Base-by-base conservation (phyloP, 164 flowering plant genomes). In the Vitis cinerea region DNA sequence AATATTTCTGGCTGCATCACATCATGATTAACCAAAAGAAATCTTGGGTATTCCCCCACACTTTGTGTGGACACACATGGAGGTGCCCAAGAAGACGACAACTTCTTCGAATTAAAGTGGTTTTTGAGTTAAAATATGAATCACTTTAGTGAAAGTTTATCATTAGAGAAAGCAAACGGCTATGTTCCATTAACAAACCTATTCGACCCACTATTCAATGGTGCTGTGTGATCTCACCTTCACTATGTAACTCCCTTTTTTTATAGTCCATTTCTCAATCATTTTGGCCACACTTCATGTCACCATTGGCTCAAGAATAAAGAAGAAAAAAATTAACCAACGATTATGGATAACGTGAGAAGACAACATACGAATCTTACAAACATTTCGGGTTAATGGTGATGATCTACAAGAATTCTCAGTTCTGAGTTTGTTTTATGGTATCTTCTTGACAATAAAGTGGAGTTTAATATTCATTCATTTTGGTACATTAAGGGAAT, bases 151-250 rank as follows among this genome's bases (percentile, higher is more conserved):
- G 27, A 58, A 59, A 50, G 58, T 71, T 37, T 37, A 64, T 60
- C 4, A 59, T 10, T 17, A 48, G 14, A 57, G 50, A 65, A 64
- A 65, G 72, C 27, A 60, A 29, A 58, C 54, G 70, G 53, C 63
- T 51, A 62, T 11, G 2, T 15, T 23, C 27, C 27, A 23, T 23
- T 23, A 23, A 23, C 27, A 23, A 23, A 23, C 27, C 61, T 59
- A 55, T 70, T 54, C 4, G 61, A 54, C 15, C 49, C 57, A 61
- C 61, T 66, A 17, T 53, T 54, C 13, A 37, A 50, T 67, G 63
- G 54, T 67, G 71, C 12, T 19, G 17, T 61, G 29, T 75, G 74
- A 75, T 71, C 71, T 71, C 78, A 71, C 66, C 71, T 19, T 66
- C 73, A 66, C 63, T 62, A 49, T 65, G 27, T 23, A 23, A 23